Conservation (phyloP, 257 asterid species). For the Solanum ossicruentum region DNA sequence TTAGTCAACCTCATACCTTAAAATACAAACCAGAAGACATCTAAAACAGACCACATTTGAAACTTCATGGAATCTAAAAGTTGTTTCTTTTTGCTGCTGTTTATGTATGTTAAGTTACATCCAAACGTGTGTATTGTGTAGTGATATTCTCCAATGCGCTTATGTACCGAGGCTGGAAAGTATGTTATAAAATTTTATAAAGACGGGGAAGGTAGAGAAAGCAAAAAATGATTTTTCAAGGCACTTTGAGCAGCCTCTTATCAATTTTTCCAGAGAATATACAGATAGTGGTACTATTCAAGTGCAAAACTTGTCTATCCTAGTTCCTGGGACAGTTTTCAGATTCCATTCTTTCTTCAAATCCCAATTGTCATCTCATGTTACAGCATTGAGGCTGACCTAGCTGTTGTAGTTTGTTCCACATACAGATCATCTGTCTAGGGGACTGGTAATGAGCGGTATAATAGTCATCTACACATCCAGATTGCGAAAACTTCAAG, state of each 20-base stretch:
- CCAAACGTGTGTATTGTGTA: background rate
- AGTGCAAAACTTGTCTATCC: background rate
- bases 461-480: constrained; percentile 13
- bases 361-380: constrained; percentile 9
- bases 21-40: background rate
- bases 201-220: background rate
- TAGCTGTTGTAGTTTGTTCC: constrained; percentile 11
- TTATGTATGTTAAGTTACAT: background rate
- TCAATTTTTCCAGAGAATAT: background rate
- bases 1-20: background rate
- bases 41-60: background rate
- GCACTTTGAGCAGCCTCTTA: background rate
- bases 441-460: constrained; percentile 26
- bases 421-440: constrained; percentile 18
- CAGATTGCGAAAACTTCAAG: constrained; percentile 16
- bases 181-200: background rate
- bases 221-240: background rate
- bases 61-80: background rate
- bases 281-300: background rate
- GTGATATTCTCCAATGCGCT: background rate
- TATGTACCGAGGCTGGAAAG: background rate
- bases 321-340: background rate
- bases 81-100: background rate
- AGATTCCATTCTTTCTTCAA: background rate
- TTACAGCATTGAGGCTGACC: constrained; percentile 18